Evolutionary conservation across 345 rosid genomes (phyloP), one percentile per base, ranked within the genome.

Genomic region (Kernera saxatilis): DNA sequence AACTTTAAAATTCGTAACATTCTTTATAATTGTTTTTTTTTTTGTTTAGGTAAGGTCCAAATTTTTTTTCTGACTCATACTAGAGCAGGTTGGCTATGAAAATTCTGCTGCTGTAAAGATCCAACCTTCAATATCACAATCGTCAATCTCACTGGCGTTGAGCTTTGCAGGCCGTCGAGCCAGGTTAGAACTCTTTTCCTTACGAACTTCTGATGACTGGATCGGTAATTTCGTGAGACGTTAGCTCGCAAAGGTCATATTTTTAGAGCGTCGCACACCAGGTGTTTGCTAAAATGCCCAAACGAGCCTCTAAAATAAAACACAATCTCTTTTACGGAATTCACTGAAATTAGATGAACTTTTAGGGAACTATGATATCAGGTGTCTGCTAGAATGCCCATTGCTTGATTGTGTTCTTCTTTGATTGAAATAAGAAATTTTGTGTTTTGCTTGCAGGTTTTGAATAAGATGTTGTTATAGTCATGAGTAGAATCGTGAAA

Each of bases 401-500:
- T 12, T 46, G 18, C 54, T 44, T 23, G 21, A 41, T 32, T 22
- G 5, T 41, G 17, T 21, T 22, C n/a, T 41, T 33, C 12, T 45
- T 35, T 43, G 29, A 35, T 63, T 46, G 2, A 26, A 67, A 5
- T 26, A 51, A 26, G 0, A 29, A 8, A 2, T 13, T n/a, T n/a
- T n/a, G 15, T 37, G 2, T 9, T 36, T 59, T 13, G 48, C 14
- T 64, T 64, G 26, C 64, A 70, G 79, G 57, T 55, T 32, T 55
- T 32, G 35, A 22, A 3, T 71, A 53, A 15, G 62, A 62, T 54
- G 62, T 27, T 70, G 54, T 64, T 68, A 35, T 69, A 59, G 70
- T 29, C 48, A 76, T 76, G 75, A 70, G 66, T 30, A 70, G 75
- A 46, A 11, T 70, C 18, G 52, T 63, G 8, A 78, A 62, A 60